Base-by-base conservation (phyloP, 108 stramenopile species). In the Pseudonitzschia pungens region DNA sequence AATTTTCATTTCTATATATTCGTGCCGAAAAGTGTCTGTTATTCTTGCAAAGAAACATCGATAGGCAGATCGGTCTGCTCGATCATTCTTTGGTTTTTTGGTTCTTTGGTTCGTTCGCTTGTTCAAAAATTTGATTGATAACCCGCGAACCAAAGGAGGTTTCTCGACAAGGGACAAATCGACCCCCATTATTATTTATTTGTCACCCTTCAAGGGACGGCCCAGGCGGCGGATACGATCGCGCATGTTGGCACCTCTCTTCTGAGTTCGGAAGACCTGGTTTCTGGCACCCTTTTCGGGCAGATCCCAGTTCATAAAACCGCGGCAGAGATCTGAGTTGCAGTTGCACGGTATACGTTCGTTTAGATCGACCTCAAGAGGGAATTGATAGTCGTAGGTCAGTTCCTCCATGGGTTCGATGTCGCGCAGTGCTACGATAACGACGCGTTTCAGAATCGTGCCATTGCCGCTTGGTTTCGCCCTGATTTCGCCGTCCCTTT, bases 341-440 rank as follows among this genome's bases (percentile, higher is more conserved):
- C 94, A 95, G 53, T 84, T 85, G 79, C 94, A 95, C 12, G 89
- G 85, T 55, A 95, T 85, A 14, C 91, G 81, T 14, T 73, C 79
- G 15, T 83, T 77, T 29, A 92, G 68, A 60, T 92, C 81, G 33
- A 81, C 63, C 70, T 96, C 95, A 36, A 94, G 72, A 21, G 90
- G 93, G 64, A 94, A 99, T 72, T 98, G 94, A 78, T 99, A 99
- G 77, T 99, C 98, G 74, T 98, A 98, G 10, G 96, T 95, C 40
- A 99, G 71, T 77, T 99, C 99, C 64, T 97, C 97, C 41, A 89
- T 82, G 14, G 92, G 90, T 63, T 85, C 70, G 64, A 99, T 96
- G 51, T 90, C 85, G 22, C 90, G 86, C 75, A 88, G 84, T 29
- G 95, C 94, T 55, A 96, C 77, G 66, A 99, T 93, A 43, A 98